Conservation (phyloP, 768 basidiomycete species). For the Boletus subcaerulescens region DNA sequence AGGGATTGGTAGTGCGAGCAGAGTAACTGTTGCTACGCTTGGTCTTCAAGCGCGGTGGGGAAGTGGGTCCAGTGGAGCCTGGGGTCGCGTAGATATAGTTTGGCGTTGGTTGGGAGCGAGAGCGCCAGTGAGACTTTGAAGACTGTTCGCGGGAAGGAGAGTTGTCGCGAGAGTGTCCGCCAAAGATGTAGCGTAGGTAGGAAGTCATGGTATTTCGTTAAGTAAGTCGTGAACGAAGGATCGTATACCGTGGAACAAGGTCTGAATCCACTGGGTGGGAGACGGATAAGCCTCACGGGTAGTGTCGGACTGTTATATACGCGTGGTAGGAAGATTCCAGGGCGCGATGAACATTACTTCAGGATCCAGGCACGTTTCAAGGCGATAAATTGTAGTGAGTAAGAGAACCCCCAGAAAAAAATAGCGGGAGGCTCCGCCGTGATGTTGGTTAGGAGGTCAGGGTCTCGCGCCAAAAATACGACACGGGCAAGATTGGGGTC, state of each 20-base stretch:
- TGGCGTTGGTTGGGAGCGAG: constrained; percentile 38
- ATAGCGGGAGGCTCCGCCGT: constrained; percentile 10
- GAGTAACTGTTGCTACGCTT: constrained; percentile 41
- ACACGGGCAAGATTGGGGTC: constrained; percentile 10
- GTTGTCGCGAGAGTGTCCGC: constrained; percentile 30
- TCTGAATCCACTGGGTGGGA: constrained; percentile 8
- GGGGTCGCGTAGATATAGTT: constrained; percentile 42
- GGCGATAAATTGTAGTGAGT: constrained; percentile 33
- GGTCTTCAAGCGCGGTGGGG: constrained; percentile 36
- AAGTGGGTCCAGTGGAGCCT: constrained; percentile 31
- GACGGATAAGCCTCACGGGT: constrained; percentile 3
- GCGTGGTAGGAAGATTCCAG: constrained; percentile 19
- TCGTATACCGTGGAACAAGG: constrained; percentile 15
- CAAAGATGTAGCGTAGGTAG: constrained; percentile 49
- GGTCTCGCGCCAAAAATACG: constrained; percentile 20
- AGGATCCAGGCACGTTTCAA: constrained; percentile 24
- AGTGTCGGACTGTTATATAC: constrained; percentile 24
- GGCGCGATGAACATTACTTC: constrained; percentile 16
- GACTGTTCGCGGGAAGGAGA: constrained; percentile 25
- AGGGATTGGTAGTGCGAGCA: constrained; percentile 37
- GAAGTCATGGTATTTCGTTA: constrained; percentile 41
- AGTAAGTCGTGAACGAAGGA: constrained; percentile 16
- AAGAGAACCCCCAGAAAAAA: constrained; percentile 29
- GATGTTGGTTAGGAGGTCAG: constrained; percentile 15
- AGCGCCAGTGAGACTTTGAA: constrained; percentile 43